These are phyloP conservation scores for Nicotiana sylvestris DNA, from an alignment of 257 asterid species.

Conservation along the genomic window DNA sequence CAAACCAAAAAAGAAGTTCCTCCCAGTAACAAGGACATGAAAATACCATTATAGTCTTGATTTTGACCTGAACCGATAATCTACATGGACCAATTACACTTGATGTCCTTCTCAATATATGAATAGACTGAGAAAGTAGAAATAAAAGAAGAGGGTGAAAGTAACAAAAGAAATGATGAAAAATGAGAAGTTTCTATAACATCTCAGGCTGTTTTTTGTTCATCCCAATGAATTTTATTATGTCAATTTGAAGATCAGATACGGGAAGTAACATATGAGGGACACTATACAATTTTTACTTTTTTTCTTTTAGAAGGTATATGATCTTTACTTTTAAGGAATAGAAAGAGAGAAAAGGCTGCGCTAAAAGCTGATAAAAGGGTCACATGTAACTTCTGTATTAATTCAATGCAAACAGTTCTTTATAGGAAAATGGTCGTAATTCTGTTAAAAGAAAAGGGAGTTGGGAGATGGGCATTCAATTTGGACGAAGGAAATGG, in stretches of 20 bases:
- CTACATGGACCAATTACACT: neutral
- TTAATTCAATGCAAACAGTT: neutral
- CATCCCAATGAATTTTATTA: neutral
- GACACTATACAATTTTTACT: slow-evolving; percentile 20
- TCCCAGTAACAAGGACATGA: neutral
- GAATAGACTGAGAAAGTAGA: neutral
- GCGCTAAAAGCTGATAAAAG: neutral
- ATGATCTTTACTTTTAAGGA: slow-evolving; percentile 35
- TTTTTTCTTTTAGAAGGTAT: slow-evolving; percentile 10
- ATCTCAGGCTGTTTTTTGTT: slow-evolving; percentile 5
- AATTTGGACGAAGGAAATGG: neutral
- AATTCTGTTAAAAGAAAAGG: slow-evolving; percentile 18
- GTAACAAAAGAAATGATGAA: neutral
- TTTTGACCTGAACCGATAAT: neutral
- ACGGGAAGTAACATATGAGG: slow-evolving; percentile 15
- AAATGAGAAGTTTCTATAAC: neutral
- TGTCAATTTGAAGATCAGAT: slow-evolving; percentile 33
- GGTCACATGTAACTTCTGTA: neutral
- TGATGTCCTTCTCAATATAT: neutral
- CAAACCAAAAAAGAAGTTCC: neutral
- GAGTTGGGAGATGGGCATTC: neutral
- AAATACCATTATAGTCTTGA: neutral
- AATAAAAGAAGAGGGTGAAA: neutral
- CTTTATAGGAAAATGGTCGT: neutral
- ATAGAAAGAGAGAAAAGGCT: neutral